Base-by-base conservation (phyloP, 2,329 filamentous ascomycete species). In the Phialophora chinensis region DNA sequence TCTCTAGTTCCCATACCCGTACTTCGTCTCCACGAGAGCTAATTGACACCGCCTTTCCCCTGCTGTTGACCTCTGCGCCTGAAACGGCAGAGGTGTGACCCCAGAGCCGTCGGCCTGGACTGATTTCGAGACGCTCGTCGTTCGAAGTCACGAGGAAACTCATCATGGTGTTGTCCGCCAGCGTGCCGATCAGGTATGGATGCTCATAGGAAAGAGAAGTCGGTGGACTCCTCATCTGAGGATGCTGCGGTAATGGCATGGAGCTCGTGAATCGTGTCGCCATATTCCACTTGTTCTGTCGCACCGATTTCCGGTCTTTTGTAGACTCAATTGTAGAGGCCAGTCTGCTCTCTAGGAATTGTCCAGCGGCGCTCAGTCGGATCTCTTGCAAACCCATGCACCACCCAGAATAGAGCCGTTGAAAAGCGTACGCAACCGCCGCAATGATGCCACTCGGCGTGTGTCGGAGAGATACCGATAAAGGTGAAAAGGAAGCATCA, bases 351-450 rank as follows among this genome's bases (percentile, higher is more conserved):
- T 62, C 67, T 35, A 71, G 11, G 35, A 72, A 29, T 4, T 23
- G 44, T 17, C 69, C 70, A 17, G 53, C 49, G 8, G 60, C 59
- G 25, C 66, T 65, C 53, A 73, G 55, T 11, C 90, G 88, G 52
- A 97, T 81, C 77, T 97, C 94, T 77, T 98, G 94, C n/a, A 98
- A 87, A 1, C 93, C 93, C 17, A 97, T 86, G 7, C 91, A 93
- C 91, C 93, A 97, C 31, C 93, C 93, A 52, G 88, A 88, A 2
- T 89, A 83, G 72, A 88, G 87, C 1, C 91, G 90, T 17, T 90
- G 88, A 70, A 96, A 88, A 0, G 91, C 91, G 76, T 96, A 97
- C 0, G 92, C 93, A 66, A 97, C 91, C 0, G 91, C 93, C 1
- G 92, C 90, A 23, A 91, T 86, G 20, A 92, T 86, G 11, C 86